phyloP scores from a whole-genome alignment of 768 basidiomycete species.

The Auriculariales sp. region DNA sequence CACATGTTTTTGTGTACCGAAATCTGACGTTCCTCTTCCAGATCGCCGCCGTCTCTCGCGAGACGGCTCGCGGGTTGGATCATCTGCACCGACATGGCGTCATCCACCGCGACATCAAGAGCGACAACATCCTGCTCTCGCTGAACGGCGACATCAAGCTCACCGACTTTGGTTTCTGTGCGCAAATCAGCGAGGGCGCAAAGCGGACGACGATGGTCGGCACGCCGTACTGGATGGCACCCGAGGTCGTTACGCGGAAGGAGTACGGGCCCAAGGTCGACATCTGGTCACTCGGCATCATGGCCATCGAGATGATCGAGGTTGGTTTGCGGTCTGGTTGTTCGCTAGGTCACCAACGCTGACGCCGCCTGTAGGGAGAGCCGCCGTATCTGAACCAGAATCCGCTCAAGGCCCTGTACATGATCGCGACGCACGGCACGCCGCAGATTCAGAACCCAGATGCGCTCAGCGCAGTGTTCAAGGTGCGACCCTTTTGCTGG shows the following conservation, averaged over 20 bases:
- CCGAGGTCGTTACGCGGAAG: constrained; percentile 93
- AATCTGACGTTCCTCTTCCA: too few relatives aligned
- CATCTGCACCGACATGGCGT: constrained; percentile 94
- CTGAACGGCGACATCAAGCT: constrained; percentile 95
- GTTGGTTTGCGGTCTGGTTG: background rate
- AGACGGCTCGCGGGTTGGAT: constrained; percentile 84
- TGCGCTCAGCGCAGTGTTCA: constrained; percentile 59
- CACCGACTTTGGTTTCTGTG: constrained; percentile 98
- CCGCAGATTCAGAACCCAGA: constrained; percentile 91
- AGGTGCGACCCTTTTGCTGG: too few relatives aligned
- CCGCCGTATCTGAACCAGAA: constrained; percentile 95
- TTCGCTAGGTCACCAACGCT: background rate
- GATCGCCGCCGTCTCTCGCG: constrained; percentile 90
- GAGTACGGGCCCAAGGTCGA: constrained; percentile 99
- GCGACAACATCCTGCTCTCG: constrained; percentile 88
- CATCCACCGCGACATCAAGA: constrained; percentile 98
- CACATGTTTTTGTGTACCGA: too few relatives aligned
- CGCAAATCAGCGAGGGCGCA: constrained; percentile 82
- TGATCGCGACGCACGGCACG: constrained; percentile 97
- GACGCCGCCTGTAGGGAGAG: constrained; percentile 58
- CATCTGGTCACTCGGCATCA: constrained; percentile 93
- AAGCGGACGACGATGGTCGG: constrained; percentile 98
- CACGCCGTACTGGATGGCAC: constrained; percentile 99
- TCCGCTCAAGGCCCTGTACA: constrained; percentile 88
- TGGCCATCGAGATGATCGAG: constrained; percentile 66